These are phyloP conservation scores for Leptographium procerum DNA, from an alignment of 2,329 filamentous ascomycete species.

Conservation along the genomic window DNA sequence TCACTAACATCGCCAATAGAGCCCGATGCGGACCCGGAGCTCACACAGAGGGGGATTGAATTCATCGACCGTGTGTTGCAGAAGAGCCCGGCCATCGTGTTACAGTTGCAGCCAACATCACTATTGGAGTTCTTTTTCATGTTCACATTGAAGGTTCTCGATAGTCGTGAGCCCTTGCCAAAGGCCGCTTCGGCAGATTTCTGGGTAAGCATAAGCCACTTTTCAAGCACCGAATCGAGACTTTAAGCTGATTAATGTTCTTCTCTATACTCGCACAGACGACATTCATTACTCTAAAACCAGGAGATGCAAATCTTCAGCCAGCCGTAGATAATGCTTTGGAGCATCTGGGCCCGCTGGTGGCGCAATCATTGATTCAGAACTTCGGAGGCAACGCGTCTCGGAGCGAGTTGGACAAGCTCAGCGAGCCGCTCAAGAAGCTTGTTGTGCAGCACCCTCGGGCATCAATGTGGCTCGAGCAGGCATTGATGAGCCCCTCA, in stretches of 20 bases:
- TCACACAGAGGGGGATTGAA: slow-evolving; percentile 64
- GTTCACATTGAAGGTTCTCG: slow-evolving; percentile 59
- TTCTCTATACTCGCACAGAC: slow-evolving; percentile 25
- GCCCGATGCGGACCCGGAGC: slow-evolving; percentile 55
- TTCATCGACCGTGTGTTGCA: slow-evolving; percentile 54
- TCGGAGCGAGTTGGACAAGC: slow-evolving; percentile 59
- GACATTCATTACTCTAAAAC: slow-evolving; percentile 38
- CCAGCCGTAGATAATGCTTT: slow-evolving; percentile 37
- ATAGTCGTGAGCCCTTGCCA: slow-evolving; percentile 61
- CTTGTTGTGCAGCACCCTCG: slow-evolving; percentile 45
- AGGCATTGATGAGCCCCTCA: slow-evolving; percentile 40
- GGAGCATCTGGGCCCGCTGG: slow-evolving; percentile 46
- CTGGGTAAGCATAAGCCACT: slow-evolving; percentile 44
- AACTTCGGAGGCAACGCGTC: slow-evolving; percentile 59
- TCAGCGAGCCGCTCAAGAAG: slow-evolving; percentile 61
- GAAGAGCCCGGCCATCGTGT: slow-evolving; percentile 49
- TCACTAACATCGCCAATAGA: slow-evolving; percentile 21
- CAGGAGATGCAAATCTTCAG: slow-evolving; percentile 30
- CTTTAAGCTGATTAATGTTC: not conserved
- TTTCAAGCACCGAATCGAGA: not conserved
- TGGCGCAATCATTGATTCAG: slow-evolving; percentile 48
- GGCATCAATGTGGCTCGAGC: slow-evolving; percentile 51
- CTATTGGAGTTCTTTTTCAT: slow-evolving; percentile 56
- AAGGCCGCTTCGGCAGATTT: slow-evolving; percentile 65
- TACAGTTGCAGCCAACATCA: slow-evolving; percentile 42